A percentile compares a stretch with the other conserved stretches of the same genome.
Evolutionary conservation across 805 yeast species (phyloP).

Genomic region (Maudiozyma barnettii): DNA sequence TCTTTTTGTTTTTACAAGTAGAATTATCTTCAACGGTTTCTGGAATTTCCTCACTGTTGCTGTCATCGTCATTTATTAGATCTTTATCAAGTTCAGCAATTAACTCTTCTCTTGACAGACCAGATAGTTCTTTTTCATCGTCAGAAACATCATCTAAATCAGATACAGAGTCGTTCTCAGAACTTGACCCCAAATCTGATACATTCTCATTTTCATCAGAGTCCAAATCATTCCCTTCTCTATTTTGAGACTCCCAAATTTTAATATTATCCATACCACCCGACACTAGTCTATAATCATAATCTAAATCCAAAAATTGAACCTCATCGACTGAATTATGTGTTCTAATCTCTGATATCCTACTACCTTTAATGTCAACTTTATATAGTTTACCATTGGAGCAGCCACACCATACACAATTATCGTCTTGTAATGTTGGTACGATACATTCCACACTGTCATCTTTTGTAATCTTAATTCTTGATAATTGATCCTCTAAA

Average conservation of each 20-base stretch:
- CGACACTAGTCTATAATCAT: constrained; percentile 65
- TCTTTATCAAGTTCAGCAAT: constrained; percentile 27
- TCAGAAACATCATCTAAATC: constrained; percentile 2
- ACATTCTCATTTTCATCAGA: constrained; percentile 11
- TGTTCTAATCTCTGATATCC: constrained; percentile 51
- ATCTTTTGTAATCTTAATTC: constrained; percentile 59
- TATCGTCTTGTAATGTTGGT: constrained; percentile 38
- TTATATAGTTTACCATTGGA: constrained; percentile 66
- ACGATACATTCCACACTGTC: constrained; percentile 68
- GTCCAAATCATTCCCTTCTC: constrained; percentile 8
- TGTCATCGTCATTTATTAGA: constrained; percentile 7
- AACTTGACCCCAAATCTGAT: constrained; percentile 11
- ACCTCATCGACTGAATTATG: constrained; percentile 73
- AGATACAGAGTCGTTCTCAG: constrained; percentile 18
- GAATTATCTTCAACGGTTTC: not conserved
- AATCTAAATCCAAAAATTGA: constrained; percentile 66
- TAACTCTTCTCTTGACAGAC: constrained; percentile 24
- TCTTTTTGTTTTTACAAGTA: constrained; percentile 12
- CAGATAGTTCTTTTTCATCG: constrained; percentile 12
- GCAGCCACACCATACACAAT: constrained; percentile 67
- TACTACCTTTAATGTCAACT: constrained; percentile 56
- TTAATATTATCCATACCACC: constrained; percentile 77
- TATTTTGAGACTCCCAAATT: constrained; percentile 51
- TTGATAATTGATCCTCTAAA: constrained; percentile 65
- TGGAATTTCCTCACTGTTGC: constrained; percentile 1